Conservation (phyloP, 208 protist species). For the Herpetomonas samuelpessoai region DNA sequence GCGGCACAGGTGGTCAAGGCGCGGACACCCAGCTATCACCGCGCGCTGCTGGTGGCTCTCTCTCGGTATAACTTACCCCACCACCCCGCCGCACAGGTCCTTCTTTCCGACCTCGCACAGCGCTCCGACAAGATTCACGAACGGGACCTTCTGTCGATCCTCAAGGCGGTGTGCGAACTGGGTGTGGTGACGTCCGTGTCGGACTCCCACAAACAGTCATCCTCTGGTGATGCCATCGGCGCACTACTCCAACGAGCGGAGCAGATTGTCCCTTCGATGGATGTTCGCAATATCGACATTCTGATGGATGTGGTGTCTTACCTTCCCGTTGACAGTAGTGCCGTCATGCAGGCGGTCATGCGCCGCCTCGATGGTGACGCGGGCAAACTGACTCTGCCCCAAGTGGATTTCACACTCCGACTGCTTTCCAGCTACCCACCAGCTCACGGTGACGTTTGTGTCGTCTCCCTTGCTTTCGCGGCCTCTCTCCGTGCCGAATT, state of each 20-base stretch:
- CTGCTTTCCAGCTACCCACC: slow-evolving; percentile 81
- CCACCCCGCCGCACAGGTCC: slow-evolving; percentile 20
- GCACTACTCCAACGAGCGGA: slow-evolving; percentile 35
- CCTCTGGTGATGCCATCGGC: background rate
- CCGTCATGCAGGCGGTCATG: slow-evolving; percentile 58
- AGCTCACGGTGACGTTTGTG: slow-evolving; percentile 52
- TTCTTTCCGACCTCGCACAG: slow-evolving; percentile 30
- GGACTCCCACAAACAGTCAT: slow-evolving; percentile 2
- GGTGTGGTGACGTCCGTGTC: no score
- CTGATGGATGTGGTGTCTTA: slow-evolving; percentile 72
- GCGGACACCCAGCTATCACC: slow-evolving; percentile 41
- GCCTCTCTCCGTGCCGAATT: slow-evolving; percentile 44
- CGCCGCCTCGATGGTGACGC: slow-evolving; percentile 54
- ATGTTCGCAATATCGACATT: slow-evolving; percentile 40
- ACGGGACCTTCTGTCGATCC: slow-evolving; percentile 47
- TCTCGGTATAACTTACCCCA: slow-evolving; percentile 54
- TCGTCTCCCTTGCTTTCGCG: slow-evolving; percentile 71
- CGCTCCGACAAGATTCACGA: slow-evolving; percentile 23
- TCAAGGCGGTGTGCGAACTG: slow-evolving; percentile 45
- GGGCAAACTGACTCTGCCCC: slow-evolving; percentile 53
- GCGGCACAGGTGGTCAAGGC: slow-evolving; percentile 29
- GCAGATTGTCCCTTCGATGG: slow-evolving; percentile 32
- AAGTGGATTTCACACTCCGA: slow-evolving; percentile 50
- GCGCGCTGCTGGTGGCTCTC: slow-evolving; percentile 54
- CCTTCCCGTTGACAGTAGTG: slow-evolving; percentile 45